These are phyloP conservation scores for Aspergillus amoenus DNA, from an alignment of 2,329 filamentous ascomycete species.

Conservation along the genomic window DNA sequence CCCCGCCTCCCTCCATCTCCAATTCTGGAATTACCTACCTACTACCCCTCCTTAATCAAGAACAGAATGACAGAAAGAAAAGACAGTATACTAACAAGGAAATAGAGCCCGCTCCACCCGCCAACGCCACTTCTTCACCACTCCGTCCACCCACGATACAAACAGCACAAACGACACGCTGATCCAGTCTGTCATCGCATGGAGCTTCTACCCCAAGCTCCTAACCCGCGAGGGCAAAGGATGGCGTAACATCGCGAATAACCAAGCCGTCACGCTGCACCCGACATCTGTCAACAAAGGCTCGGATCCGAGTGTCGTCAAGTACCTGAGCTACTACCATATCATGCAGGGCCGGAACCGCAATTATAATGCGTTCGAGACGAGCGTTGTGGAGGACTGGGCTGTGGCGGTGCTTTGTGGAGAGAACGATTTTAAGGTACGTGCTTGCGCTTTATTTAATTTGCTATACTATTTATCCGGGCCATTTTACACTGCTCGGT, in stretches of 20 bases:
- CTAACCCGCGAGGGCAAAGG: constrained; percentile 81
- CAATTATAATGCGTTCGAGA: constrained; percentile 85
- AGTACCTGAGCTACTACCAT: constrained; percentile 92
- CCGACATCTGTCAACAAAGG: constrained; percentile 86
- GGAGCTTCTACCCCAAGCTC: constrained; percentile 94
- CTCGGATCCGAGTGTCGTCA: constrained; percentile 53
- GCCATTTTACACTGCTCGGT: neutral
- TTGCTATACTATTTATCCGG: neutral
- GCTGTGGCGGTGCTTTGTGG: constrained; percentile 82
- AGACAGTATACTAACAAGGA: constrained; percentile 8
- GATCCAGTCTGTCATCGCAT: constrained; percentile 79
- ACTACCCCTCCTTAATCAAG: neutral
- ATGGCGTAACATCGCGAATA: constrained; percentile 88
- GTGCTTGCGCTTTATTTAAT: constrained; percentile 21
- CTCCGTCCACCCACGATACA: constrained; percentile 71
- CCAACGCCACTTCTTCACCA: constrained; percentile 75
- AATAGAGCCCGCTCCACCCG: constrained; percentile 60
- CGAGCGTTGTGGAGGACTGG: constrained; percentile 76
- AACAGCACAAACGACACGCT: constrained; percentile 80
- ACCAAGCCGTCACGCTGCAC: constrained; percentile 83
- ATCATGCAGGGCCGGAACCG: constrained; percentile 89
- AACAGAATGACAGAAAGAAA: neutral
- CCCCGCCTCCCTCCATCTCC: neutral
- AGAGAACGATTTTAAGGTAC: constrained; percentile 80
- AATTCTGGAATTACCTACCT: neutral